Evolutionary conservation across 805 yeast genomes (phyloP).

Genomic region (Candida quercuum): DNA sequence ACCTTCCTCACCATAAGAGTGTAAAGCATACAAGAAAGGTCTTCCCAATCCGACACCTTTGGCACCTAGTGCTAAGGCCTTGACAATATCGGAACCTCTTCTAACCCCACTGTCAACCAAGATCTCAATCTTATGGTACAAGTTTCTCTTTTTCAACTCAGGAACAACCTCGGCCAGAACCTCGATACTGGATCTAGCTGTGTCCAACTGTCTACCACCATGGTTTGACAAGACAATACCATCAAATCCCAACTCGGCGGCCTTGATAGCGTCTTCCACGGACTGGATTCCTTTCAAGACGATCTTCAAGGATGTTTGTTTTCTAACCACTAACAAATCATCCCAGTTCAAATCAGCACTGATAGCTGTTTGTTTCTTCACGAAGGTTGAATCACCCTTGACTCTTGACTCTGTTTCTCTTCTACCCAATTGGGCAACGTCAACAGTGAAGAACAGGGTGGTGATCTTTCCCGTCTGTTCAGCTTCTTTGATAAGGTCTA

Average conservation of each 20-base stretch:
- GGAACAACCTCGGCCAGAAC: slow-evolving; percentile 52
- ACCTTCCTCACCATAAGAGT: slow-evolving; percentile 77
- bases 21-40: slow-evolving; percentile 71
- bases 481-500: slow-evolving; percentile 30
- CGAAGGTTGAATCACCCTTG: background rate
- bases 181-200: slow-evolving; percentile 55
- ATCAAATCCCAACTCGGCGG: slow-evolving; percentile 51
- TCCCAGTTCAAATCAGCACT: slow-evolving; percentile 28
- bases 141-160: slow-evolving; percentile 32
- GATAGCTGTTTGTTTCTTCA: background rate
- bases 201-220: slow-evolving; percentile 71
- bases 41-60: slow-evolving; percentile 72
- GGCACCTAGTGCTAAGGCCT: slow-evolving; percentile 75
- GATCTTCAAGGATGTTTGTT: slow-evolving; percentile 37
- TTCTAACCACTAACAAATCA: slow-evolving; percentile 21
- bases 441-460: slow-evolving; percentile 50
- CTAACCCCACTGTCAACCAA: slow-evolving; percentile 75
- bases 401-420: slow-evolving; percentile 32
- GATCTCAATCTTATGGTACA: slow-evolving; percentile 51
- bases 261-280: slow-evolving; percentile 57
- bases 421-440: slow-evolving; percentile 48
- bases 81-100: slow-evolving; percentile 71
- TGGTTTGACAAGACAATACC: slow-evolving; percentile 70
- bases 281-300: slow-evolving; percentile 62
- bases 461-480: slow-evolving; percentile 34